Evolutionary conservation across 2,329 filamentous ascomycete genomes (phyloP).

Genomic region (Alternaria conjuncta): DNA sequence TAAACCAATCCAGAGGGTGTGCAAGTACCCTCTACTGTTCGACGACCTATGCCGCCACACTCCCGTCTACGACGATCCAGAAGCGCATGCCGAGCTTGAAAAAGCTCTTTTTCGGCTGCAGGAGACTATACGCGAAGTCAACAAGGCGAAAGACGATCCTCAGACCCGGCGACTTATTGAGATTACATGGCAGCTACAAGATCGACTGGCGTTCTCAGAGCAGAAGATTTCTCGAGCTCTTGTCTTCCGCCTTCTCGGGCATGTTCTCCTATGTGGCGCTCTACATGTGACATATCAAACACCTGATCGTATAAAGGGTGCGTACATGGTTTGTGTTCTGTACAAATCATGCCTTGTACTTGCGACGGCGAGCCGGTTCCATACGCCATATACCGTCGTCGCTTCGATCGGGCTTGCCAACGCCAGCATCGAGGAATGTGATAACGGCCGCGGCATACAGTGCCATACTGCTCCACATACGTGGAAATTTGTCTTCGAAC

Average conservation of each 20-base stretch:
- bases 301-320: conserved; percentile 69
- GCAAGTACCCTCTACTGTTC: conserved; percentile 88
- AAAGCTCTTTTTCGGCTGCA: conserved; percentile 74
- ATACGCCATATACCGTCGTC: conserved; percentile 73
- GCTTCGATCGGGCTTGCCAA: conserved; percentile 74
- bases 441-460: conserved; percentile 81
- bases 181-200: conserved; percentile 84
- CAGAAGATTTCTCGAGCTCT: conserved; percentile 52
- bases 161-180: conserved; percentile 73
- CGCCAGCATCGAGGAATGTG: conserved; percentile 71
- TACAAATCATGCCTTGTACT: conserved; percentile 82
- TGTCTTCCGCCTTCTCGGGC: conserved; percentile 79
- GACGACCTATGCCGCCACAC: conserved; percentile 82
- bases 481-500: conserved; percentile 90
- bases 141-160: conserved; percentile 80
- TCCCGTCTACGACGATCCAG: conserved; percentile 82
- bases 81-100: conserved; percentile 80
- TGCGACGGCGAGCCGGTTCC: conserved; percentile 69
- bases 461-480: conserved; percentile 86
- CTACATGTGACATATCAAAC: conserved; percentile 85
- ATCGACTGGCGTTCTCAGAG: conserved; percentile 76
- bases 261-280: conserved; percentile 80
- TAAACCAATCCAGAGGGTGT: conserved; percentile 94
- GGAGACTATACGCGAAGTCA: conserved; percentile 79
- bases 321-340: conserved; percentile 85